Base-by-base conservation (phyloP, 495 filamentous ascomycete genomes). In the Platismatia glauca region DNA sequence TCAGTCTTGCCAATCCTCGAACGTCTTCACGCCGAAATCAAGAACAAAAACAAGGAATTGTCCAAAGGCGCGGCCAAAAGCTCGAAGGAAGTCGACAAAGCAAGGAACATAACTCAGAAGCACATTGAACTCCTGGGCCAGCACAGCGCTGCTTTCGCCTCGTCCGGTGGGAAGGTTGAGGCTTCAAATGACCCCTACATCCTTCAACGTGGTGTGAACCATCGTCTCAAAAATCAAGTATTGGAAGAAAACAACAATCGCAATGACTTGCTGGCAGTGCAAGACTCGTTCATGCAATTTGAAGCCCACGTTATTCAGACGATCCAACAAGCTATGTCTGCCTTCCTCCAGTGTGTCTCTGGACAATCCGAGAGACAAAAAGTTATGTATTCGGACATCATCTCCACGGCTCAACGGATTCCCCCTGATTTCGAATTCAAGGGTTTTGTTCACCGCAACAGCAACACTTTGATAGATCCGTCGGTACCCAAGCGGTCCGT, bases 351-450 rank as follows among this genome's bases (percentile, higher is more conserved):
- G 67, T 82, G 88, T 62, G 81, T 91, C 66, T 84, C 81, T 58
- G 84, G 86, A 43, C 91, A 96, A 71, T 79, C 86, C n/a, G 90
- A 96, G 64, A 86, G 86, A 68, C 85, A 86, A 27, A 88, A 86
- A 61, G 76, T 81, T 20, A 84, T 97, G 71, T 94, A 95, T 72
- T 79, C 78, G 63, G 90, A 97, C 70, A 92, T 97, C 72, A 80
- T 94, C 52, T 79, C 78, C 60, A 83, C 81, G n/a, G 79, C 85
- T 2, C 88, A 95, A 73, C 77, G 79, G n/a, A 84, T 97, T 57
- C 88, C 91, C 1, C 81, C 82, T n/a, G 88, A 96, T 67, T 94
- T 95, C 60, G 94, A 98, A 74, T 98, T 91, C 90, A 82, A 87
- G 57, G 85, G 84, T 64, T 98, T 98, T 75, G 68, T 85, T 38